These are phyloP conservation scores for Crithidia bombi DNA, from an alignment of 208 protist genomes.

Conservation along the genomic window DNA sequence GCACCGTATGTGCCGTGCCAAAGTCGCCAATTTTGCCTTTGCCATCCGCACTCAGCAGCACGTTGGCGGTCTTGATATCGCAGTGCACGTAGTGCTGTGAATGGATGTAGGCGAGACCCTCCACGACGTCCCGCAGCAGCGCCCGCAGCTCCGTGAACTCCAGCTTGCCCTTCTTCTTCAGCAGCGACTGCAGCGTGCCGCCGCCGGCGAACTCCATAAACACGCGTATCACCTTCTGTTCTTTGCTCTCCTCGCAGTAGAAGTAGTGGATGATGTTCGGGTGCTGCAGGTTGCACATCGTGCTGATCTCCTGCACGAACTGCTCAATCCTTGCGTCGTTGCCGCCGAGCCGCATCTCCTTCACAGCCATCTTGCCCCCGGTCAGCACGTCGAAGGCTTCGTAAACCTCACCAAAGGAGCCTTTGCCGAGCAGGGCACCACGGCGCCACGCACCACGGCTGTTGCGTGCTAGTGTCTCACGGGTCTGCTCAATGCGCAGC, in stretches of 20 bases:
- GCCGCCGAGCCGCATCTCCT: constrained; percentile 74
- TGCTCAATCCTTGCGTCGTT: constrained; percentile 76
- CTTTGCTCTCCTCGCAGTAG: constrained; percentile 84
- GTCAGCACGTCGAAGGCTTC: constrained; percentile 86
- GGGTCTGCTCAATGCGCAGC: constrained; percentile 72
- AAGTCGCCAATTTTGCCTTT: constrained; percentile 93
- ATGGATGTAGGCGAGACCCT: constrained; percentile 94
- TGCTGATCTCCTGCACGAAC: constrained; percentile 84
- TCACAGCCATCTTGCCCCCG: constrained; percentile 90
- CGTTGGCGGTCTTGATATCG: constrained; percentile 94
- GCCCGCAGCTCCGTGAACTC: constrained; percentile 68
- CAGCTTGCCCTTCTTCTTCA: constrained; percentile 64
- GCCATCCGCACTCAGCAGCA: constrained; percentile 82
- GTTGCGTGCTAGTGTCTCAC: constrained; percentile 82
- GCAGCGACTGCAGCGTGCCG: constrained; percentile 73
- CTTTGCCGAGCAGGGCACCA: constrained; percentile 83
- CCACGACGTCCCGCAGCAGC: constrained; percentile 73
- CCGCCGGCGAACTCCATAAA: constrained; percentile 93
- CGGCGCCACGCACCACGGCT: constrained; percentile 81
- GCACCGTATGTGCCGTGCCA: constrained; percentile 79
- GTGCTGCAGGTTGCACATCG: constrained; percentile 93
- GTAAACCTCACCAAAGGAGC: constrained; percentile 86
- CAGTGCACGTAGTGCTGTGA: constrained; percentile 88
- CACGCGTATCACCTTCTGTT: constrained; percentile 71
- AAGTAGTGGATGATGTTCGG: constrained; percentile 95